Evolutionary conservation across 1,139 yeast species (phyloP).

Genomic region (Kodamaea alishanica): DNA sequence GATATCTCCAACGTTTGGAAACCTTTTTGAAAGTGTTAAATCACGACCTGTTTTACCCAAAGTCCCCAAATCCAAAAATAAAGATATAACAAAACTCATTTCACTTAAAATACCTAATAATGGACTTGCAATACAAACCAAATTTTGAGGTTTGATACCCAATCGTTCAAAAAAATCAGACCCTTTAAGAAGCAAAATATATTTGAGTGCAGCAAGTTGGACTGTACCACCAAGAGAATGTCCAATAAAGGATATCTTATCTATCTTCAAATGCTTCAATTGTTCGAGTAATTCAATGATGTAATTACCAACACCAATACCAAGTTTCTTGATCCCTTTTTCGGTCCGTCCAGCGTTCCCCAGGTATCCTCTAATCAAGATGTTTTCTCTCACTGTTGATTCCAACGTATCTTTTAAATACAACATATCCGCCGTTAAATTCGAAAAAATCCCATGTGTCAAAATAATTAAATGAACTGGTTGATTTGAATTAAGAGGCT

Average conservation of each 20-base stretch:
- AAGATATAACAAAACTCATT: slow-evolving; percentile 22
- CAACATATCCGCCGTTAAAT: slow-evolving; percentile 26
- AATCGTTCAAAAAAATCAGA: slow-evolving; percentile 14
- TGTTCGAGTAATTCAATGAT: slow-evolving; percentile 14
- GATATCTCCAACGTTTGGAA: slow-evolving; percentile 14
- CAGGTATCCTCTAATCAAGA: slow-evolving; percentile 21
- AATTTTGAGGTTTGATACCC: slow-evolving; percentile 18
- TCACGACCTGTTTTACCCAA: slow-evolving; percentile 28
- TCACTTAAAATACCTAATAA: slow-evolving; percentile 24
- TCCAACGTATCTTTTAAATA: slow-evolving; percentile 22
- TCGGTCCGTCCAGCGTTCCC: slow-evolving; percentile 28
- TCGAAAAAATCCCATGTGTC: slow-evolving; percentile 25
- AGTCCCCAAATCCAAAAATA: slow-evolving; percentile 26
- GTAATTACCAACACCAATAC: slow-evolving; percentile 16
- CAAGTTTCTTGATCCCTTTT: slow-evolving; percentile 21
- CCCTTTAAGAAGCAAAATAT: slow-evolving; percentile 18
- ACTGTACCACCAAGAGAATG: slow-evolving; percentile 27
- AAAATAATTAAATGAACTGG: slow-evolving; percentile 22
- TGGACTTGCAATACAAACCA: slow-evolving; percentile 25
- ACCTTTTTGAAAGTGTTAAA: slow-evolving; percentile 20
- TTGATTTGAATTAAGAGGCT: slow-evolving; percentile 12
- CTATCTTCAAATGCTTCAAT: slow-evolving; percentile 7
- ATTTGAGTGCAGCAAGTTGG: slow-evolving; percentile 24
- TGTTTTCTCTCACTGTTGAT: slow-evolving; percentile 13
- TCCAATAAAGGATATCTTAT: slow-evolving; percentile 22